These are phyloP conservation scores for Beauveria caledonica DNA, from an alignment of 2,329 filamentous ascomycete species.

Conservation along the genomic window DNA sequence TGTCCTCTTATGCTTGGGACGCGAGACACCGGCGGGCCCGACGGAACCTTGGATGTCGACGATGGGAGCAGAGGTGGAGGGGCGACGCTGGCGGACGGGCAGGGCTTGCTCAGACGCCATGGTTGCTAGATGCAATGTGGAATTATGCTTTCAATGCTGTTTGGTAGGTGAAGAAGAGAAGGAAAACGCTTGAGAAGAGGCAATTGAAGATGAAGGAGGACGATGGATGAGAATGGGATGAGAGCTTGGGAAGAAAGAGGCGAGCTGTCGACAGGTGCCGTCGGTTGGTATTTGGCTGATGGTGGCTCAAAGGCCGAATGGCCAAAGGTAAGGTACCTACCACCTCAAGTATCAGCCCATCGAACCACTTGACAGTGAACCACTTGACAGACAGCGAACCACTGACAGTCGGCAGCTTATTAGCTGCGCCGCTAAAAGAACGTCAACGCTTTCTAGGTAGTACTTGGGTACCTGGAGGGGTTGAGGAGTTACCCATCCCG, in stretches of 20 bases:
- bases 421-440: neutral
- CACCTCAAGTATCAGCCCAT: neutral
- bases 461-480: neutral
- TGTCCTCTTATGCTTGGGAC: constrained; percentile 96
- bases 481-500: neutral
- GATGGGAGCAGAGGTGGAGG: constrained; percentile 74
- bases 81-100: constrained; percentile 64
- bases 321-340: neutral
- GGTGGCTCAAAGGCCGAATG: neutral
- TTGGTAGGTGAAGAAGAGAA: neutral
- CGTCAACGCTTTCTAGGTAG: neutral
- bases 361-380: neutral
- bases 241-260: neutral
- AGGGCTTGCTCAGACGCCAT: constrained; percentile 31
- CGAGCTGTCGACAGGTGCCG: neutral
- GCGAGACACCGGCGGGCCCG: constrained; percentile 72
- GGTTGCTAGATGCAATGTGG: neutral
- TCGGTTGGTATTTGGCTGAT: neutral
- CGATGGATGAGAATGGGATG: neutral
- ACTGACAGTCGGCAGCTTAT: neutral
- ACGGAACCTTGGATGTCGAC: constrained; percentile 80
- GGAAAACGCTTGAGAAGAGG: neutral
- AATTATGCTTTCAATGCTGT: neutral
- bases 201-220: neutral
- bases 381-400: no score